Base-by-base conservation (phyloP, 257 asterid species). In the Salvia rosmarinus region DNA sequence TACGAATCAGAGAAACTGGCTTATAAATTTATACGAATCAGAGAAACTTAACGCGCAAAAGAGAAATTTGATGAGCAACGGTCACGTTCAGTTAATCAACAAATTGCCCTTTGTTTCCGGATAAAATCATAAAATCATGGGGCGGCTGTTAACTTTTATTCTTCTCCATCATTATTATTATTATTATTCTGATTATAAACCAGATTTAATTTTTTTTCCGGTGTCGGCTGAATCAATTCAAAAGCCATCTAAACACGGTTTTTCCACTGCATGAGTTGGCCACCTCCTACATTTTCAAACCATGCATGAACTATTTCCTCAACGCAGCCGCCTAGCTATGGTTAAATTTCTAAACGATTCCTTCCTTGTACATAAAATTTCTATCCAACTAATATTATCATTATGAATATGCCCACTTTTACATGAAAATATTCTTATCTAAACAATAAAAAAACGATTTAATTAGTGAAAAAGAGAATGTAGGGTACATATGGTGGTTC, bases 191-290 rank as follows among this genome's bases (percentile, higher is more conserved):
- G n/a, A n/a, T 20, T 30, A 34, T 32, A 61, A 44, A 52, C 23
- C 9, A 52, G 37, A 64, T 32, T 20, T 30, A 35, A 11, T 11
- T 63, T 64, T 64, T 9, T 63, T 70, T 64, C 67, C 56, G 6
- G 44, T 70, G 76, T 76, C 73, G 68, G 73, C 80, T 10, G 62
- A 62, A 64, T 57, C 35, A 10, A 64, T 64, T 70, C 58, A 21
- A 52, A 63, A 67, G 25, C 19, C 52, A 40, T 68, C 54, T 67
- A 35, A 67, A 59, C 47, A 49, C 51, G n/a, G 20, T 0, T 32
- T 70, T 76, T 62, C 75, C 34, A 37, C 71, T 61, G 61, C 68
- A 47, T 14, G 37, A 30, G 52, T 37, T 42, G 50, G 34, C 34
- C 35, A 50, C 16, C 57, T 1, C 28, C 8, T 7, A 42, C 65